A percentile compares a stretch with the other conserved stretches of the same genome.
Evolutionary conservation across 1,139 yeast species (phyloP).

Genomic region (Ogataea hybrid): DNA sequence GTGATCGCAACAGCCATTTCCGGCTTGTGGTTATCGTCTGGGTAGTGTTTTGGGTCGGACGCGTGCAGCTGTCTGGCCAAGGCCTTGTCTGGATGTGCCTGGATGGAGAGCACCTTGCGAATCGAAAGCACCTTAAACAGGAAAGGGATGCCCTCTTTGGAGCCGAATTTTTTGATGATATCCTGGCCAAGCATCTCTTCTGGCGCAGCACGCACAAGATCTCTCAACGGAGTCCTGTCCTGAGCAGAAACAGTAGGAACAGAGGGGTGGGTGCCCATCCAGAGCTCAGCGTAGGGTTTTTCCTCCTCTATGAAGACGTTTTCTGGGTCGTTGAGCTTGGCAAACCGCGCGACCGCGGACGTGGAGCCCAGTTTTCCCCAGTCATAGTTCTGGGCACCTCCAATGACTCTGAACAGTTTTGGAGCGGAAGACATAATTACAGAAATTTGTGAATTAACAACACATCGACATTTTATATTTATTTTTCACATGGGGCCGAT

Average conservation of each 20-base stretch:
- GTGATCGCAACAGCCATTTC: slow-evolving; percentile 99
- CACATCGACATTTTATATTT: slow-evolving; percentile 1
- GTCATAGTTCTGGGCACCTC: slow-evolving; percentile 46
- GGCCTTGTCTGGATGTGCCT: slow-evolving; percentile 94
- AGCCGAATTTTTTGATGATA: slow-evolving; percentile 66
- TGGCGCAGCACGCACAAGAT: slow-evolving; percentile 63
- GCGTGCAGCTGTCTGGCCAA: slow-evolving; percentile 75
- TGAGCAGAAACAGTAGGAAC: slow-evolving; percentile 72
- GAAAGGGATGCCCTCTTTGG: slow-evolving; percentile 76
- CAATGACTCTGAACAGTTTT: slow-evolving; percentile 29
- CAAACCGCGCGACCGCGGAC: slow-evolving; percentile 88
- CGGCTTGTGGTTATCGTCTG: slow-evolving; percentile 97
- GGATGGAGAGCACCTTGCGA: slow-evolving; percentile 88
- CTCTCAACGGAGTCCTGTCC: slow-evolving; percentile 55
- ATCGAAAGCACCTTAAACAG: slow-evolving; percentile 91
- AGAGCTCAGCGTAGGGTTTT: slow-evolving; percentile 85
- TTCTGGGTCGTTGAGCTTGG: slow-evolving; percentile 63
- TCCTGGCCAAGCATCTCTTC: slow-evolving; percentile 51
- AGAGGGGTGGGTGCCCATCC: slow-evolving; percentile 99
- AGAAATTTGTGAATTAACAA: slow-evolving; percentile 7
- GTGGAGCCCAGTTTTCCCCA: slow-evolving; percentile 86
- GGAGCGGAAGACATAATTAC: slow-evolving; percentile 8
- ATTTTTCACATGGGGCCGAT: slow-evolving; percentile 1
- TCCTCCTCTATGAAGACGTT: slow-evolving; percentile 55
- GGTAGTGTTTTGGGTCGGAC: slow-evolving; percentile 88